Conservation (phyloP, 805 yeast species). For the Spathaspora hagerdaliae region DNA sequence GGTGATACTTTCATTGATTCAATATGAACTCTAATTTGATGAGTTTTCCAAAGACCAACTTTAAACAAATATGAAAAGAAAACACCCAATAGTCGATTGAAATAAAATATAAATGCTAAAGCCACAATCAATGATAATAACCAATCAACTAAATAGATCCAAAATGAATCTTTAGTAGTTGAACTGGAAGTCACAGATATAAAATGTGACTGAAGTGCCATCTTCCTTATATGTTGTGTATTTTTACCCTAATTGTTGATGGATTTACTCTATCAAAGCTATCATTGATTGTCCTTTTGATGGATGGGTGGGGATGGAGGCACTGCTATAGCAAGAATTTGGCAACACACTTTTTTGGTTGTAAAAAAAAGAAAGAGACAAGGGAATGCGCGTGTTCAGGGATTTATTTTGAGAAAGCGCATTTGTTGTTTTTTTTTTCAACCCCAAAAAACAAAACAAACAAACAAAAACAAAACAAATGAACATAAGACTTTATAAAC, state of each 20-base stretch:
- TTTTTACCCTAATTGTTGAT: not conserved
- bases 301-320: not conserved
- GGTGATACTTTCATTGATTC: slow-evolving; percentile 75
- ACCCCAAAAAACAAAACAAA: no score
- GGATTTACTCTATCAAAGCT: not conserved
- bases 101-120: slow-evolving; percentile 66
- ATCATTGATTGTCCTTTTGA: not conserved
- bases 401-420: no score
- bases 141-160: slow-evolving; percentile 87
- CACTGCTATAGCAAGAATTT: not conserved
- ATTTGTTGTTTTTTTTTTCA: no score
- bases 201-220: slow-evolving; percentile 24
- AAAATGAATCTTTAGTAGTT: slow-evolving; percentile 22
- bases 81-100: slow-evolving; percentile 68
- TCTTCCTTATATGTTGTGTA: slow-evolving; percentile 2
- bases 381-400: no score
- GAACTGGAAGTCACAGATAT: slow-evolving; percentile 21
- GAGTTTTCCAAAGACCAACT: slow-evolving; percentile 60
- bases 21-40: slow-evolving; percentile 54
- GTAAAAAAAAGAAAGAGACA: no score
- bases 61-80: slow-evolving; percentile 48
- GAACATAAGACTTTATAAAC: no score
- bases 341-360: not conserved
- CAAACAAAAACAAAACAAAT: no score
- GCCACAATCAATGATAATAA: slow-evolving; percentile 59